Evolutionary conservation across 495 filamentous ascomycete species (phyloP).

Genomic region (Aspergillus haitiensis): DNA sequence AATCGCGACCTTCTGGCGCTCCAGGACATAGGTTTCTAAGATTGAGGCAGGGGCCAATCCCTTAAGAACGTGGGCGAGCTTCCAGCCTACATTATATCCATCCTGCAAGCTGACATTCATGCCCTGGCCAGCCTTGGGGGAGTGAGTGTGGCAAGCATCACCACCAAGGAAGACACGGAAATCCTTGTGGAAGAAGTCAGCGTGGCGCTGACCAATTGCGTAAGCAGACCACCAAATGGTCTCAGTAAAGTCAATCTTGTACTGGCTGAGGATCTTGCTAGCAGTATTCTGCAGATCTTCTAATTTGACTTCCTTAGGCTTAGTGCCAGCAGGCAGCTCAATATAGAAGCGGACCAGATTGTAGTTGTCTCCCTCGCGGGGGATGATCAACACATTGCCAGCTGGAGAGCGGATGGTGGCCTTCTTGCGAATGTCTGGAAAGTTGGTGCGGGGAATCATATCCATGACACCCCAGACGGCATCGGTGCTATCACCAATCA

Average conservation of each 20-base stretch:
- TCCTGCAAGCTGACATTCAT: conserved; percentile 55
- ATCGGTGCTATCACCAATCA: conserved; percentile 75
- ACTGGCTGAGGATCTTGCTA: conserved; percentile 57
- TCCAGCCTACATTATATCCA: conserved; percentile 75
- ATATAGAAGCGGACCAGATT: conserved; percentile 71
- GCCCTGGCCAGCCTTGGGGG: conserved; percentile 61
- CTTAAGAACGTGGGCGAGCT: conserved; percentile 64
- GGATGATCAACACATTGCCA: conserved; percentile 70
- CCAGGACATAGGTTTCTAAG: conserved; percentile 67
- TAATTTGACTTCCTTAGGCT: conserved; percentile 39
- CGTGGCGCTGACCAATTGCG: conserved; percentile 58
- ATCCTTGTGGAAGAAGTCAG: conserved; percentile 55
- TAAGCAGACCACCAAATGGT: conserved; percentile 62
- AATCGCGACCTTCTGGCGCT: conserved; percentile 66
- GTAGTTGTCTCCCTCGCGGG: conserved; percentile 61
- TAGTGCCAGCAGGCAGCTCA: conserved; percentile 58
- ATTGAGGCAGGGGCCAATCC: conserved; percentile 56
- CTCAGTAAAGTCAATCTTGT: conserved; percentile 51
- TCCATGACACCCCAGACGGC: conserved; percentile 86
- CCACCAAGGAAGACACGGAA: conserved; percentile 58
- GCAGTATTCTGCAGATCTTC: conserved; percentile 61
- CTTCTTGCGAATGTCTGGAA: conserved; percentile 77
- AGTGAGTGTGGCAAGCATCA: conserved; percentile 63
- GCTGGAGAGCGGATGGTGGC: conserved; percentile 60
- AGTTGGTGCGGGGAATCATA: conserved; percentile 68